Base-by-base conservation (phyloP, 768 basidiomycete species). In the Lactarius tabidus region DNA sequence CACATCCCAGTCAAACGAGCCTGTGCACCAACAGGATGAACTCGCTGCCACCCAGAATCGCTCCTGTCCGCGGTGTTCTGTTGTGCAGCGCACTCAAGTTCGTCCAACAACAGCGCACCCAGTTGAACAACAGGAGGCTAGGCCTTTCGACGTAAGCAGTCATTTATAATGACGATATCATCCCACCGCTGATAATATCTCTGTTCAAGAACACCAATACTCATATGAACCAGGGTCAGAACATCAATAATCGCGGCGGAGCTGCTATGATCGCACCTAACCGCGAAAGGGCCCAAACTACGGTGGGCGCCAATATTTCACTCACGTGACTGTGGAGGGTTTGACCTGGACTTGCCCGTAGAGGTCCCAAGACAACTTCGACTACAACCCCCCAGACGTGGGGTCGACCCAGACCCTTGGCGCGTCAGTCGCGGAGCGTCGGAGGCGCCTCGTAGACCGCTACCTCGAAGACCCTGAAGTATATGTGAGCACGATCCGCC, bases 391-490 rank as follows among this genome's bases (percentile, higher is more conserved):
- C 60, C 15, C 15, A 8, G 7, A 23, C 14, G 10, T 15, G 14
- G 15, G 36, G 6, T 36, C 12, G 10, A 36, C 12, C 10, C 33
- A 33, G 8, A 33, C 33, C 4, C n/a, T 12, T 41, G 51, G 20
- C 55, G 31, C 18, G 54, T 20, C 43, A 1, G 35, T 28, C 5
- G 18, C 1, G 14, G 57, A 58, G 36, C 9, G 17, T 33, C 57
- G 57, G 14, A 52, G 57, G 57, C 57, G n/a, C 38, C n/a, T 58
- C 18, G 63, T 57, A 9, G 35, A 10, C 9, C 29, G 36, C 29
- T 58, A 63, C 48, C 23, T 63, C 36, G 39, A 58, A 28, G 51
- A 63, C 57, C 57, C 57, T 5, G 45, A 39, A 6, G 10, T 23
- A 3, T n/a, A 31, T 9, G 29, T 63, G 39, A 39, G 51, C 28